Percentiles rank a stretch among this genome's conserved stretches.
phyloP scores from a whole-genome alignment of 192 early-diverging fungal genomes.

The Anaeromyces robustus region DNA sequence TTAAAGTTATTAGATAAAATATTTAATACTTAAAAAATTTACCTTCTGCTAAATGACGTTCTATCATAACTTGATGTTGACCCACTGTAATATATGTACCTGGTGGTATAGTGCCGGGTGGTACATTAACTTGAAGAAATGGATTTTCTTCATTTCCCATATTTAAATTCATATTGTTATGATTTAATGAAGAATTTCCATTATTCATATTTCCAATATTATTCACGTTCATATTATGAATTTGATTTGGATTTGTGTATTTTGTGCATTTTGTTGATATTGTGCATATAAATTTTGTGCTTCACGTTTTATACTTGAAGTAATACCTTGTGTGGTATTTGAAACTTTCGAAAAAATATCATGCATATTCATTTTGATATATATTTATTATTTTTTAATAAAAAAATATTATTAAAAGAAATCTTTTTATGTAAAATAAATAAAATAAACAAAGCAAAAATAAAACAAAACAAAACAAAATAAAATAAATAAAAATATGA shows the following conservation, averaged over 20 bases:
- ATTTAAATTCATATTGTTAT: background rate
- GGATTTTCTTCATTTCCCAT: background rate
- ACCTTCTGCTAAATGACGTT: conserved; percentile 66
- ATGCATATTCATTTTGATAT: background rate
- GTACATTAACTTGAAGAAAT: background rate
- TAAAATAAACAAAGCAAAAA: too few relatives aligned
- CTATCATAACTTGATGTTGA: conserved; percentile 36
- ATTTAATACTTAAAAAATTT: too few relatives aligned
- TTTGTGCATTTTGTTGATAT: background rate
- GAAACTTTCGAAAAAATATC: background rate
- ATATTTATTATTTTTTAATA: too few relatives aligned
- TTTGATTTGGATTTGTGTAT: background rate
- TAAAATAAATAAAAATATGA: too few relatives aligned
- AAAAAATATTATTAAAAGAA: too few relatives aligned
- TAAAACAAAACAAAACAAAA: too few relatives aligned
- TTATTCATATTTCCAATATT: background rate
- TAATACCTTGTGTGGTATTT: background rate
- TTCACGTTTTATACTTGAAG: background rate
- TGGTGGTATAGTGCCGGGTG: conserved; percentile 41
- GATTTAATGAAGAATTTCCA: background rate
- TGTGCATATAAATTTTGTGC: background rate
- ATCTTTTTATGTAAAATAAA: too few relatives aligned
- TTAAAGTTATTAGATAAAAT: too few relatives aligned
- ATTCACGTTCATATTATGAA: background rate
- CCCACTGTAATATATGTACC: conserved; percentile 46